Conservation (phyloP, 2,329 filamentous ascomycete genomes). For the Bipolaris bicolor region DNA sequence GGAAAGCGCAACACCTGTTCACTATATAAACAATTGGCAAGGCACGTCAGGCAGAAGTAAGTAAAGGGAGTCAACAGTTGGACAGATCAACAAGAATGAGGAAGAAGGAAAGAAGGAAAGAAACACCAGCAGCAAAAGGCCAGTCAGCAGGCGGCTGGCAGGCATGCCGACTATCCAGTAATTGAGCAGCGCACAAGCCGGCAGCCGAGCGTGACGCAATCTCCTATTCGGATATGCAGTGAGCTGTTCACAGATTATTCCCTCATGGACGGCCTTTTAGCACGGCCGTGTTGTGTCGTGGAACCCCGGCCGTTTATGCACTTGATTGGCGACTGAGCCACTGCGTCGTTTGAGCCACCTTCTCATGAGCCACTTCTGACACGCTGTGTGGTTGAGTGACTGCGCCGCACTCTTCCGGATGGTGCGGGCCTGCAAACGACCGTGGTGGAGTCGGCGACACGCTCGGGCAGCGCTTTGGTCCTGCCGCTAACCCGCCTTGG, state of each 20-base stretch:
- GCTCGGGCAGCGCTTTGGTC: neutral
- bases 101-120: constrained; percentile 4
- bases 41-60: neutral
- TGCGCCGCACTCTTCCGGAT: constrained; percentile 16
- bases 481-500: constrained; percentile 3
- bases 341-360: constrained; percentile 9
- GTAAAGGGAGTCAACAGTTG: neutral
- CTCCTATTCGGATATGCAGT: constrained; percentile 12
- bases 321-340: constrained; percentile 18
- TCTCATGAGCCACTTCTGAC: constrained; percentile 10
- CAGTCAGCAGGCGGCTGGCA: constrained; percentile 5
- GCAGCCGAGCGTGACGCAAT: constrained; percentile 19
- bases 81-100: constrained; percentile 1
- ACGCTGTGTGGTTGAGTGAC: constrained; percentile 18
- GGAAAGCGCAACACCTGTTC: neutral
- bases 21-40: neutral
- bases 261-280: neutral
- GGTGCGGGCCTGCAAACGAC: constrained; percentile 4
- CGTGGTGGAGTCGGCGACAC: neutral
- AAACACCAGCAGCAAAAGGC: constrained; percentile 2
- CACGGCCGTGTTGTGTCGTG: constrained; percentile 1
- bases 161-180: constrained; percentile 10
- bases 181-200: constrained; percentile 14
- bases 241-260: neutral
- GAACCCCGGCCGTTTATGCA: neutral